Conservation (phyloP, 2,329 filamentous ascomycete species). For the Capronia coronata region DNA sequence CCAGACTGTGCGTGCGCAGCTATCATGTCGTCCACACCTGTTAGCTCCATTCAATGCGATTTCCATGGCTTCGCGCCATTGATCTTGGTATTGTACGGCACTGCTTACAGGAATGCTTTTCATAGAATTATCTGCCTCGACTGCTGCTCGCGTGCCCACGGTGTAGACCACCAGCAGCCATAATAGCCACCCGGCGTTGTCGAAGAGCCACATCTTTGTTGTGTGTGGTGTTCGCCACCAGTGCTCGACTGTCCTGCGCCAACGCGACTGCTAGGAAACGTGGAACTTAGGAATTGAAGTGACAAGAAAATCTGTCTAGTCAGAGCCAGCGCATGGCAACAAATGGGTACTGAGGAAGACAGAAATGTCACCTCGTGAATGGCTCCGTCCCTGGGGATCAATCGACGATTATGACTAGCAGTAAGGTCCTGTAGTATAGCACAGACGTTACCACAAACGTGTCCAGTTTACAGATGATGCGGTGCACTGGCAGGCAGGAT, state of each 20-base stretch:
- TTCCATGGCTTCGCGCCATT: background rate
- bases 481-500: background rate
- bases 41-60: background rate
- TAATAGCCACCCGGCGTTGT: constrained; percentile 15
- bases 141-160: constrained; percentile 34
- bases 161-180: constrained; percentile 34
- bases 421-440: too few species aligned
- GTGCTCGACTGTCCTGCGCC: background rate
- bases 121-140: constrained; percentile 51
- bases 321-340: constrained; percentile 14
- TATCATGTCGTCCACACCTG: constrained; percentile 35
- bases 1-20: constrained; percentile 80
- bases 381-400: background rate
- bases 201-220: constrained; percentile 19
- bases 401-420: too few species aligned
- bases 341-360: background rate
- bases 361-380: background rate
- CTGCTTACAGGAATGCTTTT: constrained; percentile 59
- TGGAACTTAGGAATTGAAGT: background rate
- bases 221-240: background rate
- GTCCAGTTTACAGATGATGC: constrained; percentile 2
- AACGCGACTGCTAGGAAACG: background rate
- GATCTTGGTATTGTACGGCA: background rate
- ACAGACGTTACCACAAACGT: constrained; percentile 3
- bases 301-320: background rate